A percentile compares a stretch with the other conserved stretches of the same genome.
phyloP scores from a whole-genome alignment of 352 stramenopile genomes.

The Phytophthora meadii region DNA sequence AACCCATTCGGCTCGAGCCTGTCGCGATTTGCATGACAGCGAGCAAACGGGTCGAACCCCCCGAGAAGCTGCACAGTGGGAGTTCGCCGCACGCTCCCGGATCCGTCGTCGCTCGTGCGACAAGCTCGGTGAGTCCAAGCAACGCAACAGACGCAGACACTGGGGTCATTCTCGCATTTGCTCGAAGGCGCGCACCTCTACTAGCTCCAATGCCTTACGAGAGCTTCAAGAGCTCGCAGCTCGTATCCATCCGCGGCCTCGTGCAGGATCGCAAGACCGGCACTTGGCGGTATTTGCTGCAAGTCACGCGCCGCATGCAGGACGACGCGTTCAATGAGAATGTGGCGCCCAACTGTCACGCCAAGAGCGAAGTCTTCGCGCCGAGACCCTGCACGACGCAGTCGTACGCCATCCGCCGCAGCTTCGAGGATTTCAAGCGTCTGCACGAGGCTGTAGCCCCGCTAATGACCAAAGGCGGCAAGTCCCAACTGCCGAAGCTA shows the following conservation, averaged over 20 bases:
- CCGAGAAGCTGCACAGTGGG: slow-evolving; percentile 24
- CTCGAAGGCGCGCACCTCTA: slow-evolving; percentile 6
- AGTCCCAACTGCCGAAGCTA: slow-evolving; percentile 43
- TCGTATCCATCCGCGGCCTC: slow-evolving; percentile 74
- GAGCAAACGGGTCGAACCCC: slow-evolving; percentile 20
- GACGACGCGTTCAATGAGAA: slow-evolving; percentile 19
- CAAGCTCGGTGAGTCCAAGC: slow-evolving; percentile 5
- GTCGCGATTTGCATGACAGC: slow-evolving; percentile 8
- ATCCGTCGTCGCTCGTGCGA: slow-evolving; percentile 24
- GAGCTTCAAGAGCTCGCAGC: slow-evolving; percentile 74
- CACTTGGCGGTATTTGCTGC: slow-evolving; percentile 76
- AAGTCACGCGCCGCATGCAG: slow-evolving; percentile 60
- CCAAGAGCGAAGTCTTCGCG: slow-evolving; percentile 19
- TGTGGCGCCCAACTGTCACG: background rate
- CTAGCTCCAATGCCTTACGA: slow-evolving; percentile 67
- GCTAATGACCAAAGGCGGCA: slow-evolving; percentile 67
- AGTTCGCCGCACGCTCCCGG: slow-evolving; percentile 36
- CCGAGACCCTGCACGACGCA: slow-evolving; percentile 49
- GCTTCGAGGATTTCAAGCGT: slow-evolving; percentile 83
- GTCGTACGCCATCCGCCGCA: slow-evolving; percentile 66
- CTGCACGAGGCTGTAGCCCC: slow-evolving; percentile 62
- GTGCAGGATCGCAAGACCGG: slow-evolving; percentile 67
- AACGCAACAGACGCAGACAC: background rate
- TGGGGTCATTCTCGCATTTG: slow-evolving; percentile 35
- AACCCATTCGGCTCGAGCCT: slow-evolving; percentile 1